Conservation (phyloP, 768 basidiomycete genomes). For the Strobilomyces confusus region DNA sequence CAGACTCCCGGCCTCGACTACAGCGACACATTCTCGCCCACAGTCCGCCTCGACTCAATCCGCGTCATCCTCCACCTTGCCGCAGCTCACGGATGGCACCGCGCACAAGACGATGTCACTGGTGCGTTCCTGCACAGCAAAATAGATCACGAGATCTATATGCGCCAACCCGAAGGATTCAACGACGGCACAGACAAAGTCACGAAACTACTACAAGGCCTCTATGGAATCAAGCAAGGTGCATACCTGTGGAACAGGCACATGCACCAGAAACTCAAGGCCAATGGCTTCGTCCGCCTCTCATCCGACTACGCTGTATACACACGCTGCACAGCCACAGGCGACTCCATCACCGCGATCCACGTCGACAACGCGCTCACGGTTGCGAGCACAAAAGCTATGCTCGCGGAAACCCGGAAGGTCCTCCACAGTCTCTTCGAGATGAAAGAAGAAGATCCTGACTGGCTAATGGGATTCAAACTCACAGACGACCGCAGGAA, state of each 20-base stretch:
- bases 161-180: slow-evolving; percentile 36
- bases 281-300: background rate
- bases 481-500: background rate
- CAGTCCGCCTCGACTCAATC: slow-evolving; percentile 23
- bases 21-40: slow-evolving; percentile 27
- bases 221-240: slow-evolving; percentile 31
- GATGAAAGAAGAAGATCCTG: background rate
- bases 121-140: slow-evolving; percentile 5
- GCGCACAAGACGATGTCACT: slow-evolving; percentile 8
- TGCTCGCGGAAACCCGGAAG: background rate
- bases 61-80: slow-evolving; percentile 18
- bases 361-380: background rate
- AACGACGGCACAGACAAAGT: slow-evolving; percentile 25
- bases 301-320: background rate
- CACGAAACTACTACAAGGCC: slow-evolving; percentile 12
- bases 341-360: background rate
- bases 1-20: background rate
- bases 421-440: background rate
- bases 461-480: background rate
- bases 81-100: slow-evolving; percentile 2
- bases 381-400: background rate
- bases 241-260: too few relatives aligned
- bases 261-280: too few relatives aligned
- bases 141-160: slow-evolving; percentile 35
- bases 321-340: too few relatives aligned